Percentiles rank a stretch among this genome's conserved stretches.
These are phyloP conservation scores for Crassisporium funariophilum DNA, from an alignment of 768 basidiomycete genomes.

Conservation along the genomic window DNA sequence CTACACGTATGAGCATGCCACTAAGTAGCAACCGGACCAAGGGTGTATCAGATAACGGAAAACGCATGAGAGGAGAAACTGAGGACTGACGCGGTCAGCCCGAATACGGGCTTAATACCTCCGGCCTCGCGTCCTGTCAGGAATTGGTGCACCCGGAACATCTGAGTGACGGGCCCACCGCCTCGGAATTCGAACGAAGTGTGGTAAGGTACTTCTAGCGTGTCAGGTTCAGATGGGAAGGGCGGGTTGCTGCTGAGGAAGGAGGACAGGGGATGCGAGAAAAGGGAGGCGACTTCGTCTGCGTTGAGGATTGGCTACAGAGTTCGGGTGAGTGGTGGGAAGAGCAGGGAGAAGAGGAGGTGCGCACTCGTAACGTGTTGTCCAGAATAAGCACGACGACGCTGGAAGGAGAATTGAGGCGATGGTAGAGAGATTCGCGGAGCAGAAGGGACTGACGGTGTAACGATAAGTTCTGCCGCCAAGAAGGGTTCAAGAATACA, in stretches of 20 bases:
- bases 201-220: slow-evolving; percentile 64
- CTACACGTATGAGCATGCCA: slow-evolving; percentile 46
- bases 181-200: slow-evolving; percentile 57
- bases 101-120: slow-evolving; percentile 87
- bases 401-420: slow-evolving; percentile 42
- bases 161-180: slow-evolving; percentile 39
- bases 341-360: neutral
- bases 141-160: slow-evolving; percentile 72
- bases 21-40: slow-evolving; percentile 24
- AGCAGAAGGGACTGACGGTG: slow-evolving; percentile 84
- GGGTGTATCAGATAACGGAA: neutral
- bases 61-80: neutral
- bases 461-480: slow-evolving; percentile 73
- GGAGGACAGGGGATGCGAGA: slow-evolving; percentile 80
- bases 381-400: slow-evolving; percentile 87
- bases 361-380: slow-evolving; percentile 65
- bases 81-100: slow-evolving; percentile 76
- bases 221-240: slow-evolving; percentile 54
- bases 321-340: neutral
- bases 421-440: slow-evolving; percentile 88
- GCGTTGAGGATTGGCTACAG: slow-evolving; percentile 76
- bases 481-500: slow-evolving; percentile 82
- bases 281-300: slow-evolving; percentile 77
- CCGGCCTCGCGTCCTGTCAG: slow-evolving; percentile 84
- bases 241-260: slow-evolving; percentile 68